phyloP scores from a whole-genome alignment of 306 rosid genomes.

The Dryas octopetala region DNA sequence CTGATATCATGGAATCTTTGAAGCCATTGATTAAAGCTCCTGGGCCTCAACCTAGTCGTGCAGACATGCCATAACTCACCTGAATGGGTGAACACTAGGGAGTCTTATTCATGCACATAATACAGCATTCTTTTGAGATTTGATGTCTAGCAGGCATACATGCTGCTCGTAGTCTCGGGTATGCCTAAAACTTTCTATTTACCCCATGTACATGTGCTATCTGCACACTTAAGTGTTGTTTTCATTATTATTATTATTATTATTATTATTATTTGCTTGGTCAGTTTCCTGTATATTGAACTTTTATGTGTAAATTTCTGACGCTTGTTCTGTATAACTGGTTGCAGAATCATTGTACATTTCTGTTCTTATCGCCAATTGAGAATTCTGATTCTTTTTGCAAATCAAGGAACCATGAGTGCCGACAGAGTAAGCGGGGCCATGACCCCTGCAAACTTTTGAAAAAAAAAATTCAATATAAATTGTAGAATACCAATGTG shows the following conservation, averaged over 20 bases:
- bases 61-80: conserved; percentile 48
- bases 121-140: conserved; percentile 49
- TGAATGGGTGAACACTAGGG: conserved; percentile 46
- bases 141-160: conserved; percentile 50
- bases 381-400: conserved; percentile 50
- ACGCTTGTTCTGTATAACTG: conserved; percentile 31
- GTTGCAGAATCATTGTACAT: conserved; percentile 68
- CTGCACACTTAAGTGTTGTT: background rate
- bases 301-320: conserved; percentile 25
- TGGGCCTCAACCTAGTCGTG: conserved; percentile 64
- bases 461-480: no score
- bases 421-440: background rate
- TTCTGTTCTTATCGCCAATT: conserved; percentile 43
- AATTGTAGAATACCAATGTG: no score
- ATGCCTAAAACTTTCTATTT: conserved; percentile 22
- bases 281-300: conserved; percentile 4
- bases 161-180: conserved; percentile 54
- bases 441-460: no score
- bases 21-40: conserved; percentile 73
- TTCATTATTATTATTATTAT: background rate
- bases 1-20: conserved; percentile 85
- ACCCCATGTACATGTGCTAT: background rate
- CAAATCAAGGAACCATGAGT: conserved; percentile 43
- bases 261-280: background rate
- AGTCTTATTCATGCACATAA: conserved; percentile 59